Conservation (phyloP, 2,329 filamentous ascomycete genomes). For the Cercospora beticola region DNA sequence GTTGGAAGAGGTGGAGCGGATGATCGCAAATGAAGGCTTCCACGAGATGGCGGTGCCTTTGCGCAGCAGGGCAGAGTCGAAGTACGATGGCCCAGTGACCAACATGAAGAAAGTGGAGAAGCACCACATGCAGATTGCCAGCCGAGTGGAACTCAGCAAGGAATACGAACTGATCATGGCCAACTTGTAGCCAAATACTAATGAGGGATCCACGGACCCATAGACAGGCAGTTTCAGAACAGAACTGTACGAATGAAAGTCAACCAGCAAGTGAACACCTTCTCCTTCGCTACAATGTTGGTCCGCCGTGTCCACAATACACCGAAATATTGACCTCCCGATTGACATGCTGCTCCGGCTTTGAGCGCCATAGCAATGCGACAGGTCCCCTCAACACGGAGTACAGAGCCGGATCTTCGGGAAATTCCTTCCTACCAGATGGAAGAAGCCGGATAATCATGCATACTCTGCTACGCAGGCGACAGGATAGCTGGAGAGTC, state of each 20-base stretch:
- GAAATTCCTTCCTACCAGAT: not conserved
- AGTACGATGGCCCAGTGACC: not conserved
- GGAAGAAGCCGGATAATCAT: not conserved
- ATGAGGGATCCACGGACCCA: not conserved
- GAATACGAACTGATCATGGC: not conserved
- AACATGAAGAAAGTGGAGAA: not conserved
- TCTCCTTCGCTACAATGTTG: not conserved
- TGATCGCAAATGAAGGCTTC: slow-evolving; percentile 55
- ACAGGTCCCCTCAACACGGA: not conserved
- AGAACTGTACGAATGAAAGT: not conserved
- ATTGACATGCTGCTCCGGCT: not conserved
- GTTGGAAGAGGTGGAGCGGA: slow-evolving; percentile 76
- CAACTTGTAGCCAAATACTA: not conserved
- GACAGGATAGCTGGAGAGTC: not conserved
- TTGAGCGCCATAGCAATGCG: not conserved
- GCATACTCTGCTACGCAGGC: not conserved
- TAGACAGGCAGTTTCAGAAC: not conserved
- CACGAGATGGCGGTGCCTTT: not conserved
- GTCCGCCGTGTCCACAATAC: not conserved
- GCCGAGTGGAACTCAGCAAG: not conserved
- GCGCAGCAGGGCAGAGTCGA: not conserved
- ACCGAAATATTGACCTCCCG: not conserved
- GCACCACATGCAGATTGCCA: not conserved
- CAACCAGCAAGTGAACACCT: not conserved
- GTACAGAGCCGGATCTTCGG: not conserved